Percentiles rank a stretch among this genome's conserved stretches.
Evolutionary conservation across 2,329 filamentous ascomycete species (phyloP).

Genomic region (Fonsecaea erecta): DNA sequence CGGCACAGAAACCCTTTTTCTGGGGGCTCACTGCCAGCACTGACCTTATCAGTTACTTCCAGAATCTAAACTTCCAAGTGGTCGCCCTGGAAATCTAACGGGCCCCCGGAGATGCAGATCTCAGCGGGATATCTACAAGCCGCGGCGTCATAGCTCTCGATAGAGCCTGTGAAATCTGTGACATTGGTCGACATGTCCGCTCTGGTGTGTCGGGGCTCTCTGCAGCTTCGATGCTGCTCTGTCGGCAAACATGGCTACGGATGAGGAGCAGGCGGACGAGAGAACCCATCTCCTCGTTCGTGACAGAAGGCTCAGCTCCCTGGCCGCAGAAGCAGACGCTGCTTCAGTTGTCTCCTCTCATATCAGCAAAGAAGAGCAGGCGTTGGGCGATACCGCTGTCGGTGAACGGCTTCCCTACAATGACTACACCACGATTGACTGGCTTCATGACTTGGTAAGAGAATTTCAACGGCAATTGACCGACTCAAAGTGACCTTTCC

Average conservation of each 20-base stretch:
- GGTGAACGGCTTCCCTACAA: constrained; percentile 65
- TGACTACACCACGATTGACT: constrained; percentile 65
- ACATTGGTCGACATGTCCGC: constrained; percentile 6
- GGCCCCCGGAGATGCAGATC: constrained; percentile 25
- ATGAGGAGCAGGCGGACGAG: constrained; percentile 28
- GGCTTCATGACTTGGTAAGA: constrained; percentile 62
- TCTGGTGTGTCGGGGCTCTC: background rate
- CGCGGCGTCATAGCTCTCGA: background rate
- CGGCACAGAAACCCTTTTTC: background rate
- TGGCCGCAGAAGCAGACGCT: constrained; percentile 49
- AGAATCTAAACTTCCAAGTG: constrained; percentile 1
- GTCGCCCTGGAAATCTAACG: constrained; percentile 5
- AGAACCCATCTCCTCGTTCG: constrained; percentile 25
- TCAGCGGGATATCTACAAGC: background rate
- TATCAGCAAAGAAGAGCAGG: constrained; percentile 56
- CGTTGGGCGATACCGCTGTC: constrained; percentile 51
- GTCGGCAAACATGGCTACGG: constrained; percentile 23
- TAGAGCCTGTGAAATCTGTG: background rate
- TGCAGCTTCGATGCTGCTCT: constrained; percentile 9
- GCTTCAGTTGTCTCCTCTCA: constrained; percentile 50
- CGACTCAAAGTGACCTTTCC: constrained; percentile 9
- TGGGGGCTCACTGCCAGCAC: background rate
- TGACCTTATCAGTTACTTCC: constrained; percentile 8
- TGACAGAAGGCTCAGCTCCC: constrained; percentile 42
- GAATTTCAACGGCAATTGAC: background rate